Percentiles rank a stretch among this genome's conserved stretches.
Evolutionary conservation across 306 rosid species (phyloP).

Genomic region (Lathyrus tuberosus): DNA sequence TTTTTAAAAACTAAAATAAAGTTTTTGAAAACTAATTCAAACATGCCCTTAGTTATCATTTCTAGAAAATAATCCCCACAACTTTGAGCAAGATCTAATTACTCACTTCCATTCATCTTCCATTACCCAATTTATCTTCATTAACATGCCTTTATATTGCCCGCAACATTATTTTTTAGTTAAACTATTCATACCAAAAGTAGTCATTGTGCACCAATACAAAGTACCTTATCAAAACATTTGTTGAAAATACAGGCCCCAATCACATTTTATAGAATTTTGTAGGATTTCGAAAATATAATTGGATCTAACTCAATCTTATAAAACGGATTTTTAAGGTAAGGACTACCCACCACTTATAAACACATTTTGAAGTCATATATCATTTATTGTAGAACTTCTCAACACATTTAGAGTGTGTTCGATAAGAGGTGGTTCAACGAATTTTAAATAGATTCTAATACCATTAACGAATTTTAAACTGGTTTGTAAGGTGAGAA

Average conservation of each 20-base stretch:
- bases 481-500: background rate
- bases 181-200: background rate
- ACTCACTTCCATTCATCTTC: background rate
- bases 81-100: background rate
- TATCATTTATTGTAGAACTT: background rate
- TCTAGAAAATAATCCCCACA: background rate
- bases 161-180: background rate
- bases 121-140: background rate
- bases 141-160: background rate
- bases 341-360: background rate
- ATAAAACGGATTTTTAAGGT: background rate
- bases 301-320: too few relatives aligned
- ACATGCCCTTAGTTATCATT: background rate
- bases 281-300: too few relatives aligned
- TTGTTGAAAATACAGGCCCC: too few relatives aligned
- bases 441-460: background rate
- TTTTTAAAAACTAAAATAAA: too few relatives aligned
- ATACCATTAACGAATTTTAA: background rate
- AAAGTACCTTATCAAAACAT: background rate
- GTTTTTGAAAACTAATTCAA: too few relatives aligned
- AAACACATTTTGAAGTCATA: background rate
- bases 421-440: too few relatives aligned
- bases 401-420: background rate
- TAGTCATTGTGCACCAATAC: slow-evolving; percentile 1
- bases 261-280: too few relatives aligned